phyloP scores from a whole-genome alignment of 1,284 basidiomycete species.

The Fistulinella staudtii region DNA sequence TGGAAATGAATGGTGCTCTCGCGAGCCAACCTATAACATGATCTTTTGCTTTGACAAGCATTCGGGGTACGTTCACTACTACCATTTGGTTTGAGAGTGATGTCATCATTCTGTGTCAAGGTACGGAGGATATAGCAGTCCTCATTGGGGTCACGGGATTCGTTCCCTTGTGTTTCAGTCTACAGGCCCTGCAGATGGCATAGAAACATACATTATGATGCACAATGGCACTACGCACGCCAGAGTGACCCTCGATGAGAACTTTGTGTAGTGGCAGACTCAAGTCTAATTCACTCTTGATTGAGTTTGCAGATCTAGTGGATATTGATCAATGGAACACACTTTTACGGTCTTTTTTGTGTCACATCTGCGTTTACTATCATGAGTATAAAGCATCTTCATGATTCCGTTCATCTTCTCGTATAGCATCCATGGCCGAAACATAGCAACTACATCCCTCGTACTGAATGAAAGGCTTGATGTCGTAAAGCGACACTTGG shows the following conservation, averaged over 20 bases:
- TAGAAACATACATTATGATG: conserved; percentile 61
- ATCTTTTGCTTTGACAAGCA: conserved; percentile 73
- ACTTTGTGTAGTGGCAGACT: conserved; percentile 16
- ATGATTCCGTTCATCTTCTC: too few relatives aligned
- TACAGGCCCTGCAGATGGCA: conserved; percentile 38
- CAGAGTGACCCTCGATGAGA: conserved; percentile 23
- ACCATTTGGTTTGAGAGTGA: neutral
- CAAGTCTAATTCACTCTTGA: too few relatives aligned
- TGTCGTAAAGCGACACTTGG: too few relatives aligned
- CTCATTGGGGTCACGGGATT: conserved; percentile 59
- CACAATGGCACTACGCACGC: conserved; percentile 49
- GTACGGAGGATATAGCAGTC: conserved; percentile 57
- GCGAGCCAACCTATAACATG: conserved; percentile 54
- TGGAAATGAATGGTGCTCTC: conserved; percentile 69
- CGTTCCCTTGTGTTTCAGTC: conserved; percentile 60
- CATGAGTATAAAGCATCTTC: too few relatives aligned
- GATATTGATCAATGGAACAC: too few relatives aligned
- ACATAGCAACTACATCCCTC: too few relatives aligned
- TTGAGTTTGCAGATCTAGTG: too few relatives aligned
- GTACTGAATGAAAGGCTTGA: too few relatives aligned
- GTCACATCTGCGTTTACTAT: too few relatives aligned
- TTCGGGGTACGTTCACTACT: conserved; percentile 48
- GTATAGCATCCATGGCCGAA: too few relatives aligned
- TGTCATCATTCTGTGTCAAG: conserved; percentile 29
- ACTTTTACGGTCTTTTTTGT: too few relatives aligned